Percentiles rank a stretch among this genome's conserved stretches.
Conservation (phyloP, 2,329 filamentous ascomycete genomes). For the Ophiocordyceps sinensis region DNA sequence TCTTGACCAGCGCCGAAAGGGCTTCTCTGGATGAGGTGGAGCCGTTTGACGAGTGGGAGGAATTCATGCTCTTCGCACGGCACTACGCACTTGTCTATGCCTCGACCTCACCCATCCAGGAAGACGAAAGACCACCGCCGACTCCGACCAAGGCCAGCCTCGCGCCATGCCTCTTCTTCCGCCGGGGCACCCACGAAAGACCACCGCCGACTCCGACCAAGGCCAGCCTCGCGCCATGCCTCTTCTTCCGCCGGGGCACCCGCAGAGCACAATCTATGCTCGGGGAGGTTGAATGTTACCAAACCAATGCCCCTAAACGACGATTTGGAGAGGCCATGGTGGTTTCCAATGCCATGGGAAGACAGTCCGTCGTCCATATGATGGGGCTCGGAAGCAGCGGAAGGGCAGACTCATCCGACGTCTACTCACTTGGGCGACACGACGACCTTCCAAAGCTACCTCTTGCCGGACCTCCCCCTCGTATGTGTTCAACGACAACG, state of each 20-base stretch:
- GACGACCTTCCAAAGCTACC: conserved; percentile 11
- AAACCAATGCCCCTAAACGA: conserved; percentile 21
- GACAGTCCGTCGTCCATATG: conserved; percentile 28
- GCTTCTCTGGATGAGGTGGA: conserved; percentile 54
- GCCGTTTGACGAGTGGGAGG: conserved; percentile 92
- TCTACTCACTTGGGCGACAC: conserved; percentile 22
- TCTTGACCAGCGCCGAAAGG: conserved; percentile 47
- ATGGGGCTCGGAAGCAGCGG: conserved; percentile 30
- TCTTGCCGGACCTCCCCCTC: conserved; percentile 15
- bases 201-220: too few species aligned
- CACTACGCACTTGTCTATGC: conserved; percentile 75
- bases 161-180: too few species aligned
- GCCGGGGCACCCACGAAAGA: too few species aligned
- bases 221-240: too few species aligned
- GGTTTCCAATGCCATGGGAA: conserved; percentile 20
- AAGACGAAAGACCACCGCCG: neutral
- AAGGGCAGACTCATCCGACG: conserved; percentile 33
- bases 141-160: too few species aligned
- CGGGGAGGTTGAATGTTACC: conserved; percentile 5
- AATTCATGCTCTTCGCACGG: conserved; percentile 69
- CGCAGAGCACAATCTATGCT: too few species aligned
- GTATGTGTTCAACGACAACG: conserved; percentile 69
- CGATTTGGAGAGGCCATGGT: conserved; percentile 46
- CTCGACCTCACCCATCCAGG: neutral
- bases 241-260: too few species aligned